These are phyloP conservation scores for Boletus speciosus DNA, from an alignment of 768 basidiomycete genomes.

Conservation along the genomic window DNA sequence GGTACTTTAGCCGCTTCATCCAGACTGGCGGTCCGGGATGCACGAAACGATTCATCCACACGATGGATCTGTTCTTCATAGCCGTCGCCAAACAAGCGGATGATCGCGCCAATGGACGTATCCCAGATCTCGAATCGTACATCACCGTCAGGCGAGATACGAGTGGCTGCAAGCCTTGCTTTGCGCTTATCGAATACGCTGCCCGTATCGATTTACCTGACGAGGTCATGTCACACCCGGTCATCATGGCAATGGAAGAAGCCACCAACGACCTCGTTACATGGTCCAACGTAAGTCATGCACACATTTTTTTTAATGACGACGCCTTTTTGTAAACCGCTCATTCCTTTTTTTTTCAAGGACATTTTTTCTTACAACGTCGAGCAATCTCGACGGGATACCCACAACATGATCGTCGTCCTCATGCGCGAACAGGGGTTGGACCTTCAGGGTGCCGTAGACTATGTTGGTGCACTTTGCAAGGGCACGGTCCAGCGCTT, in stretches of 20 bases:
- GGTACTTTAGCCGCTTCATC: constrained; percentile 38
- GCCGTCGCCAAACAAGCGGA: constrained; percentile 43
- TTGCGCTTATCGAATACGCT: constrained; percentile 55
- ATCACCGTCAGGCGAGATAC: constrained; percentile 52
- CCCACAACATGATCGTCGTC: constrained; percentile 71
- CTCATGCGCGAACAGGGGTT: constrained; percentile 60
- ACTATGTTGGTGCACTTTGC: constrained; percentile 63
- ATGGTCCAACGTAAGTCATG: constrained; percentile 40
- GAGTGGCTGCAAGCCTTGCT: constrained; percentile 49
- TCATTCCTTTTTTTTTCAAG: constrained; percentile 30
- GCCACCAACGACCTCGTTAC: constrained; percentile 51
- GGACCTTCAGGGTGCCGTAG: constrained; percentile 57
- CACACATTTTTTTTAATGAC: background rate
- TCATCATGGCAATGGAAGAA: constrained; percentile 43
- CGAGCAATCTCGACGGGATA: constrained; percentile 66
- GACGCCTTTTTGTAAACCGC: background rate
- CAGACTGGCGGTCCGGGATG: constrained; percentile 38
- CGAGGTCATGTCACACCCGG: constrained; percentile 49
- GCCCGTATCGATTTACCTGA: constrained; percentile 50
- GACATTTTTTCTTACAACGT: constrained; percentile 76
- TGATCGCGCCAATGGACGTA: constrained; percentile 35
- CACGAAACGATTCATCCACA: constrained; percentile 39
- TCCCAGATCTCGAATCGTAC: constrained; percentile 52
- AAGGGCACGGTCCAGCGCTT: constrained; percentile 52
- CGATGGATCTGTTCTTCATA: constrained; percentile 40